Evolutionary conservation across 2,329 filamentous ascomycete genomes (phyloP).

Genomic region (Capronia coronata): DNA sequence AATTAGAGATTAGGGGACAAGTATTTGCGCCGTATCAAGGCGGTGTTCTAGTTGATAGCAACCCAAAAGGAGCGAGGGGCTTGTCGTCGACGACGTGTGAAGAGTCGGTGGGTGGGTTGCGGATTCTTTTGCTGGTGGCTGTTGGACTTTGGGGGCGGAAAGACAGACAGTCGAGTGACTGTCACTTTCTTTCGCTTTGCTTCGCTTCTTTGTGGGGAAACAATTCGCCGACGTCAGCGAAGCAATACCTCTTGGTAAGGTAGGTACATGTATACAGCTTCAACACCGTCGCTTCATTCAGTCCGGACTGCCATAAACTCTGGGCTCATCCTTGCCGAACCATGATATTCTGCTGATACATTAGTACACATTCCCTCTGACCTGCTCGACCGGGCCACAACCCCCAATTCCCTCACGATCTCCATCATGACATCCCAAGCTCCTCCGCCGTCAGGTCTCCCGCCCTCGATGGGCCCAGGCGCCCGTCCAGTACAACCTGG

Average conservation of each 20-base stretch:
- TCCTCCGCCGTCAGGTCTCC: slow-evolving; percentile 20
- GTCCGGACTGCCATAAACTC: too few relatives aligned
- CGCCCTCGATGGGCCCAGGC: slow-evolving; percentile 26
- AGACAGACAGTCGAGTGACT: too few relatives aligned
- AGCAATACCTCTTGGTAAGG: not conserved
- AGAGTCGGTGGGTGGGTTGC: not conserved
- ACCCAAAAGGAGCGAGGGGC: not conserved
- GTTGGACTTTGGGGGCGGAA: not conserved
- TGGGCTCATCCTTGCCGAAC: too few relatives aligned
- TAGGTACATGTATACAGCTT: too few relatives aligned
- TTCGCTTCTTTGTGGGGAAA: too few relatives aligned
- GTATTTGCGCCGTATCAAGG: not conserved
- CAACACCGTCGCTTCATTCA: too few relatives aligned
- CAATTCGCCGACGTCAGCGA: not conserved
- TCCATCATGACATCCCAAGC: slow-evolving; percentile 17
- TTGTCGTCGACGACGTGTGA: not conserved
- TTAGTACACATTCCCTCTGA: not conserved
- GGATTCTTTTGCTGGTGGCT: not conserved
- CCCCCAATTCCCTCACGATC: not conserved
- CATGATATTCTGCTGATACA: too few relatives aligned
- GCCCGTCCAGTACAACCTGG: slow-evolving; percentile 21
- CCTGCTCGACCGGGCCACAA: too few relatives aligned
- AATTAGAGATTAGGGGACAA: not conserved
- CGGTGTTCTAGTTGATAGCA: not conserved
- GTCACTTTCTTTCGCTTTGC: too few relatives aligned